Evolutionary conservation across 257 asterid genomes (phyloP).

Genomic region (Solanum piurae): DNA sequence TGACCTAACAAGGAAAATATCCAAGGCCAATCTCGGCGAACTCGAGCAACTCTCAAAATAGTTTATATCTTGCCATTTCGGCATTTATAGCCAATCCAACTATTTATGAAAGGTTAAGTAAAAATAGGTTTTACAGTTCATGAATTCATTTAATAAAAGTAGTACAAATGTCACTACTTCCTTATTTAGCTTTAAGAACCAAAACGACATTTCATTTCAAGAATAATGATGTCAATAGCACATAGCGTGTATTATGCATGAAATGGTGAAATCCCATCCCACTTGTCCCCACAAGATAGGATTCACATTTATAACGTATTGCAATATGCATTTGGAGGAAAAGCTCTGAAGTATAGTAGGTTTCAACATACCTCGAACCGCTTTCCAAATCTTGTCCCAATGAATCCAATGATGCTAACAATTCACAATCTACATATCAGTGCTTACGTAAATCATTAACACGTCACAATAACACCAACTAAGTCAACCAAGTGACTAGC

Average conservation of each 20-base stretch:
- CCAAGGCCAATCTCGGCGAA: background rate
- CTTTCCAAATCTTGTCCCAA: background rate
- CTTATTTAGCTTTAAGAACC: background rate
- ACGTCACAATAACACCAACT: background rate
- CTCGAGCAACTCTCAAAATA: background rate
- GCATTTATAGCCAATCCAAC: background rate
- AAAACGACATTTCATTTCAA: background rate
- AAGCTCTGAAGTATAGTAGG: background rate
- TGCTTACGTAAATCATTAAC: background rate
- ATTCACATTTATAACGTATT: background rate
- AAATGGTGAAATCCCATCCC: background rate
- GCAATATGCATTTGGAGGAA: background rate
- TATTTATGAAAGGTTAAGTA: background rate
- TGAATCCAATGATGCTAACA: background rate
- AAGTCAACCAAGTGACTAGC: background rate
- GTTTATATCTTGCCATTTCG: background rate
- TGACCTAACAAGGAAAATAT: background rate
- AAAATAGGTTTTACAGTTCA: background rate
- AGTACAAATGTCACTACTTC: background rate
- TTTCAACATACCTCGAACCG: background rate
- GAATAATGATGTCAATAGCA: background rate
- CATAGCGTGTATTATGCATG: background rate
- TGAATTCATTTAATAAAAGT: background rate
- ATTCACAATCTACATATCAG: background rate
- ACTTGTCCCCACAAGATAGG: background rate